Base-by-base conservation (phyloP, 352 stramenopile genomes). In the Phytophthora europaea region DNA sequence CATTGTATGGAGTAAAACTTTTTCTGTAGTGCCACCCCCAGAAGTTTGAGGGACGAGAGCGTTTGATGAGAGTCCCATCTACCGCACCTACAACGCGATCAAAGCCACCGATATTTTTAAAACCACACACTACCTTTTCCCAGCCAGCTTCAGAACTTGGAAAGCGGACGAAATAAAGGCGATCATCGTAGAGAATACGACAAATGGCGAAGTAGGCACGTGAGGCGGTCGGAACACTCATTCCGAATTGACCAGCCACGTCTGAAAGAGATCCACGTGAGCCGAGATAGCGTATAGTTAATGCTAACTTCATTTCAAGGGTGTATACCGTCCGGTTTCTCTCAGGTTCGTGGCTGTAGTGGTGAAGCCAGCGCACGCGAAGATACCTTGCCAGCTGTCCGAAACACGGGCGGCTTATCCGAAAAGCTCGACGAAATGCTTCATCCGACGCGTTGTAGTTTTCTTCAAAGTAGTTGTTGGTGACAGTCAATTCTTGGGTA, bases 101-200 rank as follows among this genome's bases (percentile, higher is more conserved):
- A 28, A 28, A 28, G 23, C 23, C 23, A 28, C 23, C 58, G 47
- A 65, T 65, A 5, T 4, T 4, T 23, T 65, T 48, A 13, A 64
- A 64, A 5, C 23, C 40, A 10, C 47, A 1, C 5, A n/a, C 43
- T 13, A 55, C 57, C 7, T 43, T 16, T 6, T 23, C 31, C 45
- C 43, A 65, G 4, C 48, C 58, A 8, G n/a, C 5, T 2, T 5
- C 12, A 16, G 43, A n/a, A n/a, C 5, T 40, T 1, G 23, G 57
- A 64, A 64, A 64, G 1, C 28, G 7, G 10, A 64, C 43, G 18
- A 65, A 56, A 16, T 15, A 4, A 9, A 16, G 18, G 13, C 58
- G 58, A n/a, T 65, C 58, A 8, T 65, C 58, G 28, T 65, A 56
- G 0, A 65, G 4, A 8, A 50, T 7, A 10, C 28, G 58, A 15